Evolutionary conservation across 495 filamentous ascomycete genomes (phyloP).

Genomic region (Podospora didyma): DNA sequence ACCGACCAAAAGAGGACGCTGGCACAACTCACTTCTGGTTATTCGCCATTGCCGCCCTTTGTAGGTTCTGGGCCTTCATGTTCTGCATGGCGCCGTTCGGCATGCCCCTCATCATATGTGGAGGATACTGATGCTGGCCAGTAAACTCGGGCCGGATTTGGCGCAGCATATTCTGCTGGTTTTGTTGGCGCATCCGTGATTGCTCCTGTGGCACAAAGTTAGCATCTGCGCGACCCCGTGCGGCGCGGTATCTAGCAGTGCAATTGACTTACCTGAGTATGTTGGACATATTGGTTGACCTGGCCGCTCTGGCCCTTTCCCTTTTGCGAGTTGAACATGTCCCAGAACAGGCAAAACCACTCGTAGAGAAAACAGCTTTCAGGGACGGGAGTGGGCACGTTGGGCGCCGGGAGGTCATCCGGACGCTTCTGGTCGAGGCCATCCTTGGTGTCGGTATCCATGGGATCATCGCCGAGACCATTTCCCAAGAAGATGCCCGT

Average conservation of each 20-base stretch:
- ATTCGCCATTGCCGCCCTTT: conserved; percentile 74
- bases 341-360: conserved; percentile 97
- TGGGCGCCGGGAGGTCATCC: conserved; percentile 74
- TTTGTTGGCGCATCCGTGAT: conserved; percentile 59
- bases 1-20: not conserved
- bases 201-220: conserved; percentile 48
- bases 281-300: conserved; percentile 67
- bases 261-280: conserved; percentile 65
- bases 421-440: conserved; percentile 66
- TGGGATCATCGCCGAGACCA: conserved; percentile 72
- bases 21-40: conserved; percentile 58
- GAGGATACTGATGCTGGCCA: conserved; percentile 38
- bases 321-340: conserved; percentile 78
- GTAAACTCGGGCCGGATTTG: conserved; percentile 54
- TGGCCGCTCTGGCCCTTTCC: conserved; percentile 50
- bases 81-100: conserved; percentile 34
- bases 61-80: conserved; percentile 53
- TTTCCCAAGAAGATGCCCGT: conserved; percentile 58
- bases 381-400: conserved; percentile 57
- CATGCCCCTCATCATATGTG: conserved; percentile 48
- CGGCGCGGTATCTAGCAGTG: not conserved
- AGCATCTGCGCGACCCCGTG: conserved; percentile 8
- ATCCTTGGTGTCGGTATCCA: conserved; percentile 81
- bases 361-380: conserved; percentile 83
- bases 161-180: conserved; percentile 66